These are phyloP conservation scores for Rubroboletus pulcherrimus DNA, from an alignment of 768 basidiomycete genomes.

Conservation along the genomic window DNA sequence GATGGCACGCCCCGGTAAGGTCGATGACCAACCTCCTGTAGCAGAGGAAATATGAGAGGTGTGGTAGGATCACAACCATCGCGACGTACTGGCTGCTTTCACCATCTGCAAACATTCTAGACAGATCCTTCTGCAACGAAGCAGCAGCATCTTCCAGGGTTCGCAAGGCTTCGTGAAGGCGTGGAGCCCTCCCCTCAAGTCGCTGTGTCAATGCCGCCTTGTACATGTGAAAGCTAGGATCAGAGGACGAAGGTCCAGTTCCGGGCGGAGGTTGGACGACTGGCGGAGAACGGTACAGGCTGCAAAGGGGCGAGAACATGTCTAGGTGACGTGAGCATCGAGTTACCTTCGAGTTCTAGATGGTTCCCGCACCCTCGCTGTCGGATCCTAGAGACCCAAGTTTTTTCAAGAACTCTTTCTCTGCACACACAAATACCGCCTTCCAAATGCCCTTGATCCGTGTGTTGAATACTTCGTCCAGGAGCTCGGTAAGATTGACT, in stretches of 20 bases:
- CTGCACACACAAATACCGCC: constrained; percentile 39
- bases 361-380: constrained; percentile 16
- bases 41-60: background rate
- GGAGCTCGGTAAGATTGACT: constrained; percentile 35
- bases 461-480: constrained; percentile 54
- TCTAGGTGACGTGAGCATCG: constrained; percentile 36
- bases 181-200: constrained; percentile 59
- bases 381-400: constrained; percentile 29
- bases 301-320: constrained; percentile 42
- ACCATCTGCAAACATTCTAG: constrained; percentile 38
- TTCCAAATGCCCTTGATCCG: constrained; percentile 62
- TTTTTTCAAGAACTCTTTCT: constrained; percentile 43
- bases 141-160: constrained; percentile 58
- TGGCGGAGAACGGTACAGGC: constrained; percentile 53
- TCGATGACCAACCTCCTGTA: constrained; percentile 39
- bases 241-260: constrained; percentile 31
- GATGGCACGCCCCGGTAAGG: constrained; percentile 45
- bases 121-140: constrained; percentile 57
- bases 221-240: constrained; percentile 58
- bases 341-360: background rate
- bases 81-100: constrained; percentile 43
- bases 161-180: constrained; percentile 54
- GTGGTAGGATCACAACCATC: background rate
- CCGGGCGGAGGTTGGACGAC: constrained; percentile 44
- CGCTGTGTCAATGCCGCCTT: constrained; percentile 57